phyloP scores from a whole-genome alignment of 2,329 filamentous ascomycete species.

The Arthroderma sp. region DNA sequence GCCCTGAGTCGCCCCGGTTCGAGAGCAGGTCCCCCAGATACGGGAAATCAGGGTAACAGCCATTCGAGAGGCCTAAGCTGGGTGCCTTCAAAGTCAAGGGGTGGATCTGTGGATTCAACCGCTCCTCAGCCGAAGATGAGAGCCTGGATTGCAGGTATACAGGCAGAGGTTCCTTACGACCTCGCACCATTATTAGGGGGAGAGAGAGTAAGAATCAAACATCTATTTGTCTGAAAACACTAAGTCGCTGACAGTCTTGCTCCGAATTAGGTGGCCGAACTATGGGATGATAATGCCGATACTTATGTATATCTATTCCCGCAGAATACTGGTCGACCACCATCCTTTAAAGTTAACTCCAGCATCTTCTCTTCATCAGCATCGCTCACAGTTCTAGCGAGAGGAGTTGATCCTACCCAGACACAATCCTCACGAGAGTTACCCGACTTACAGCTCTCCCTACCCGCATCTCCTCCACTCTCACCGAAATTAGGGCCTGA shows the following conservation, averaged over 20 bases:
- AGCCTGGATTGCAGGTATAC: conserved; percentile 48
- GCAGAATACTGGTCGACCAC: conserved; percentile 39
- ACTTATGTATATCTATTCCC: conserved; percentile 52
- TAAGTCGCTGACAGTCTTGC: not conserved
- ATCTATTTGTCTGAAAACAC: not conserved
- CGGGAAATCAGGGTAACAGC: conserved; percentile 11
- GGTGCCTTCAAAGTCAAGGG: conserved; percentile 29
- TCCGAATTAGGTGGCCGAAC: conserved; percentile 25
- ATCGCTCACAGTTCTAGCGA: conserved; percentile 41
- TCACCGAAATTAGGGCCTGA: conserved; percentile 18
- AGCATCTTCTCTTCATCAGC: conserved; percentile 45
- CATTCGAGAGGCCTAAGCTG: conserved; percentile 30
- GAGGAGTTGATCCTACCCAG: conserved; percentile 37
- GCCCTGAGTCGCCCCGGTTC: conserved; percentile 23
- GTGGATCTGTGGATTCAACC: conserved; percentile 20
- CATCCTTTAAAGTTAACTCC: conserved; percentile 50
- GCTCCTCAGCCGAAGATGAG: conserved; percentile 21
- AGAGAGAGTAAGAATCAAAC: conserved; percentile 33
- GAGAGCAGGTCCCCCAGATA: conserved; percentile 23
- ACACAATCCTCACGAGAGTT: conserved; percentile 19
- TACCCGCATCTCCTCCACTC: conserved; percentile 17
- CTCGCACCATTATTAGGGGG: conserved; percentile 37
- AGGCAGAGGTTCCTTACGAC: conserved; percentile 45
- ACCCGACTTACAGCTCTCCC: conserved; percentile 19
- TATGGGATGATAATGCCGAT: conserved; percentile 52